Evolutionary conservation across 2,329 filamentous ascomycete genomes (phyloP).

Genomic region (Didymella pomorum): DNA sequence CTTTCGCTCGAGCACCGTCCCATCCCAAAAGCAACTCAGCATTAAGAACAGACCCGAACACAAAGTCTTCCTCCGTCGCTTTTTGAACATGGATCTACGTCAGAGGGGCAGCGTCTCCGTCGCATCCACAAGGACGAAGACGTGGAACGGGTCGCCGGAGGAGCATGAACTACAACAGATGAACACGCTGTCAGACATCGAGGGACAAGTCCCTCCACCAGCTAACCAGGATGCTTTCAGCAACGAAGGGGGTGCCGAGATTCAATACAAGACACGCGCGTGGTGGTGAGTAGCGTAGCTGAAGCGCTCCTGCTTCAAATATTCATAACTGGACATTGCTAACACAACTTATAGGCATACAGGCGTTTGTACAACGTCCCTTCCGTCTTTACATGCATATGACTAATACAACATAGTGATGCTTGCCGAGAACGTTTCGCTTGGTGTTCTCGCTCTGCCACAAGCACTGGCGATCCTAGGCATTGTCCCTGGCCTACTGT

Average conservation of each 20-base stretch:
- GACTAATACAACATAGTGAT: constrained; percentile 52
- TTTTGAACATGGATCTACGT: not conserved
- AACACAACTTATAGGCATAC: constrained; percentile 48
- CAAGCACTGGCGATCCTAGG: constrained; percentile 62
- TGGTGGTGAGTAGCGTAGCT: constrained; percentile 53
- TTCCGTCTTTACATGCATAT: not conserved
- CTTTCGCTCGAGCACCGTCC: not conserved
- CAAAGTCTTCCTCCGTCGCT: not conserved
- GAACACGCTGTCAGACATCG: constrained; percentile 18
- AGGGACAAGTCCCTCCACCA: constrained; percentile 18
- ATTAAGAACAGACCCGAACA: too few relatives aligned
- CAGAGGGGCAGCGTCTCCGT: not conserved
- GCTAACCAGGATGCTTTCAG: constrained; percentile 31
- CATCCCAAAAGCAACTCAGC: too few relatives aligned
- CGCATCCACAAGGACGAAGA: not conserved
- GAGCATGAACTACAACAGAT: constrained; percentile 1
- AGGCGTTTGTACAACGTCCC: constrained; percentile 46
- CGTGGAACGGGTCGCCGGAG: not conserved
- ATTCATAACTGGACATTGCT: not conserved
- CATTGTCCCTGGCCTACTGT: constrained; percentile 62
- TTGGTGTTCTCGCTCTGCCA: constrained; percentile 65
- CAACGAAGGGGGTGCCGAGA: constrained; percentile 48
- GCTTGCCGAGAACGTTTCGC: constrained; percentile 67
- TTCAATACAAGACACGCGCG: constrained; percentile 61
- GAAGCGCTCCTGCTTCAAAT: not conserved